phyloP scores from a whole-genome alignment of 2,329 filamentous ascomycete genomes.

The Colletotrichum tofieldiae region DNA sequence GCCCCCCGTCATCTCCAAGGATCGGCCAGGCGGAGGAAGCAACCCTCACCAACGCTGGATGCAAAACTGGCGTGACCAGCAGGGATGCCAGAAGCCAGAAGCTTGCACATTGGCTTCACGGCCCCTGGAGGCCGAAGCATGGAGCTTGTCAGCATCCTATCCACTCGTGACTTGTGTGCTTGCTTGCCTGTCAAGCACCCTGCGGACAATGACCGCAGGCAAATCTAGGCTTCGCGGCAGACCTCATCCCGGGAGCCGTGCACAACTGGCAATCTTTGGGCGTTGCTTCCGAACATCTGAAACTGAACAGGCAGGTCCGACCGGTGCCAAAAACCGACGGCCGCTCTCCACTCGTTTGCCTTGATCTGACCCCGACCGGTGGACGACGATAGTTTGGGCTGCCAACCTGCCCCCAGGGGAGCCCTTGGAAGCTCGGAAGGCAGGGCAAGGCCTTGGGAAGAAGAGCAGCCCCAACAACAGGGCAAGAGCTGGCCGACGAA shows the following conservation, averaged over 20 bases:
- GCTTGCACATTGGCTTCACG: constrained; percentile 16
- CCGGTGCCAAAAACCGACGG: constrained; percentile 28
- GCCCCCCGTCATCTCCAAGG: constrained; percentile 33
- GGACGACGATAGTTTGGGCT: constrained; percentile 13
- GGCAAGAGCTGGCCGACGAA: constrained; percentile 13
- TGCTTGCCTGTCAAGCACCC: constrained; percentile 3
- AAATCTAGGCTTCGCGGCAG: constrained; percentile 32
- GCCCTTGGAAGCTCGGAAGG: constrained; percentile 6
- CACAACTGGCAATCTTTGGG: constrained; percentile 34
- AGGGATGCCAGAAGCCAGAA: constrained; percentile 24
- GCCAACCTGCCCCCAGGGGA: constrained; percentile 18
- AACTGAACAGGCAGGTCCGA: constrained; percentile 41
- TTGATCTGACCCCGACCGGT: constrained; percentile 35
- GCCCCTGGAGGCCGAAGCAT: constrained; percentile 35
- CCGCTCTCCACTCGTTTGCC: constrained; percentile 38
- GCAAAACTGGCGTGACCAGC: constrained; percentile 42
- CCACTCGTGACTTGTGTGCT: constrained; percentile 30
- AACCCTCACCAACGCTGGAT: constrained; percentile 29
- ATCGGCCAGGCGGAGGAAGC: constrained; percentile 33
- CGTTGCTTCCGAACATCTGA: constrained; percentile 42
- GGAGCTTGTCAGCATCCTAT: constrained; percentile 28
- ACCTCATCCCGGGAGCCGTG: constrained; percentile 35
- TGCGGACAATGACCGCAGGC: constrained; percentile 32
- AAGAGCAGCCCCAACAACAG: not conserved
- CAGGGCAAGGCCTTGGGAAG: not conserved